Evolutionary conservation across 306 rosid species (phyloP).

Genomic region (Sphenostylis stenocarpa): DNA sequence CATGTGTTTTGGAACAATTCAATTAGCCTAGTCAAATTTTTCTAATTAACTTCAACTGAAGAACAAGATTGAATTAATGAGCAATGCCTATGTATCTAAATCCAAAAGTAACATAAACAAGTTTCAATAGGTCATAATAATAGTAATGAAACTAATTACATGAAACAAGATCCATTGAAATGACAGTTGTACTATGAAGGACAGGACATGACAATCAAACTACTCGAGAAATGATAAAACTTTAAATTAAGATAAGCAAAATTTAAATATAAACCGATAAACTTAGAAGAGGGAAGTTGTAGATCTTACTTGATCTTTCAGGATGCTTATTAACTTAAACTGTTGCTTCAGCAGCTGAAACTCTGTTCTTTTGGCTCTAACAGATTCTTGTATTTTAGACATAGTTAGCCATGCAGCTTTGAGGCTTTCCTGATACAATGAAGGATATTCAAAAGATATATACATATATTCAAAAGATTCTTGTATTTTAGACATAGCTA

Average conservation of each 20-base stretch:
- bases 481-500: slow-evolving; percentile 64
- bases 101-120: background rate
- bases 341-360: slow-evolving; percentile 65
- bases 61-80: background rate
- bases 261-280: slow-evolving; percentile 15
- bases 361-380: slow-evolving; percentile 76
- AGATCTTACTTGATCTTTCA: slow-evolving; percentile 83
- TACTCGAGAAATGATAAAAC: background rate
- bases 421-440: slow-evolving; percentile 71
- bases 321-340: slow-evolving; percentile 67
- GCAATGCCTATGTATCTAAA: background rate
- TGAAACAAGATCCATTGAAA: slow-evolving; percentile 14
- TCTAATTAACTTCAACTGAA: slow-evolving; percentile 5
- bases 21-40: background rate
- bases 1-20: background rate
- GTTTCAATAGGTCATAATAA: background rate
- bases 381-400: slow-evolving; percentile 79
- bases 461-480: too few species aligned
- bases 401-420: slow-evolving; percentile 73
- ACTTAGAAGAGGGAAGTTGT: background rate
- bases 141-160: background rate
- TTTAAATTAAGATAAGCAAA: slow-evolving; percentile 8
- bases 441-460: too few species aligned
- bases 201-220: background rate
- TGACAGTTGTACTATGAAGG: background rate